Conservation (phyloP, 1,284 basidiomycete genomes). For the Heterobasidion occidentale region DNA sequence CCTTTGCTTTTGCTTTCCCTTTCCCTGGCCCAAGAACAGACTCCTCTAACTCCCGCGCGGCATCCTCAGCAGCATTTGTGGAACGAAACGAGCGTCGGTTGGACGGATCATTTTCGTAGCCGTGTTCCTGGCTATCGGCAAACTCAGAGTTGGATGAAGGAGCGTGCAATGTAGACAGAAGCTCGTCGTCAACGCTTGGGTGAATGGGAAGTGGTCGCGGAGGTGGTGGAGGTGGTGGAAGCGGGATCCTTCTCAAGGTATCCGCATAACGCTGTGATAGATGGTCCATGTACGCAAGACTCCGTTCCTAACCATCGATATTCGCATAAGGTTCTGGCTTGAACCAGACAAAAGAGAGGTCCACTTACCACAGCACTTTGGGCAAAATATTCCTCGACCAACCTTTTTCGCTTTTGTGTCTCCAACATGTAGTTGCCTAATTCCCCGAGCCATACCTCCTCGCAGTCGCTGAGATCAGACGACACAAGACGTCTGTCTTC, state of each 20-base stretch:
- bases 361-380: conserved; percentile 46
- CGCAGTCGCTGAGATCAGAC: conserved; percentile 72
- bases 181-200: conserved; percentile 31
- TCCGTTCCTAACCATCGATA: conserved; percentile 47
- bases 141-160: conserved; percentile 6
- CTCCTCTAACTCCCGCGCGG: conserved; percentile 34
- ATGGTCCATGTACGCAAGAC: conserved; percentile 47
- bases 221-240: conserved; percentile 43
- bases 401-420: conserved; percentile 61
- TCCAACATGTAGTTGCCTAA: conserved; percentile 60
- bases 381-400: conserved; percentile 67
- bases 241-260: conserved; percentile 57
- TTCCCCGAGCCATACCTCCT: conserved; percentile 65
- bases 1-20: conserved; percentile 25
- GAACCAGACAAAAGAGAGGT: conserved; percentile 6
- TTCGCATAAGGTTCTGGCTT: background rate
- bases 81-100: conserved; percentile 2
- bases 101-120: conserved; percentile 1
- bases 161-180: conserved; percentile 24
- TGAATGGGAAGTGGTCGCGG: conserved; percentile 23
- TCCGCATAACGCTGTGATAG: conserved; percentile 60
- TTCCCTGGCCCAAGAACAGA: conserved; percentile 23
- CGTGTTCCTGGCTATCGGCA: background rate
- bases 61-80: conserved; percentile 28
- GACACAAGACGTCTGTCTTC: conserved; percentile 44